Base-by-base conservation (phyloP, 192 early-diverging fungal species). In the Podila clonocystis region DNA sequence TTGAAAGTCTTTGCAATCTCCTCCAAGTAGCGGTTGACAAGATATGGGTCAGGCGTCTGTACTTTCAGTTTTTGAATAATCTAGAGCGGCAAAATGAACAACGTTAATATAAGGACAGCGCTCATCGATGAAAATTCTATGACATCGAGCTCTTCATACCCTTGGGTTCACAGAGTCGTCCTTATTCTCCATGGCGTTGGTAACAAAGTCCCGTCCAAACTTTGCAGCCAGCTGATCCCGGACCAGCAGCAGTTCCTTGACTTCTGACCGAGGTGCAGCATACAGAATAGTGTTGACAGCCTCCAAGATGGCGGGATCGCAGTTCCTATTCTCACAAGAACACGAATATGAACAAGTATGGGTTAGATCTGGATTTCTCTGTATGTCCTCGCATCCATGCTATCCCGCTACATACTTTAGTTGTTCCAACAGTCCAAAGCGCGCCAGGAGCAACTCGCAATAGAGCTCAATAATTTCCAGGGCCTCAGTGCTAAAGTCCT, bases 381-480 rank as follows among this genome's bases (percentile, higher is more conserved):
- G 9, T 0, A 24, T 26, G 6, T 22, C 52, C 3, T 22, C 3
- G 52, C 4, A 15, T 45, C 41, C 41, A 15, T 45, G 41, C 41
- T 1, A 45, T 55, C n/a, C 52, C 26, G 9, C 2, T 52, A 22
- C 85, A 12, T 89, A 91, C 90, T 89, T 93, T 75, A 93, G 86
- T 74, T 91, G 89, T 72, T 97, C 95, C 22, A 99, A 58, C 45
- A 99, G 79, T 1, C 94, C 97, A 70, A 94, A 95, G 15, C 97
- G 91, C 8, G 97, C 94, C 38, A 92, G 68, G 20, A 99, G 80
- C 28, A 97, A 82, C 70, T 99, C 97, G 67, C 94, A 95, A 70
- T 94, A 95, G 26, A 97, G 90, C 75, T 97, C 95, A 45, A 98
- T 83, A 41, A 97, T 94, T 78, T 99, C 97, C 85, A 98, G 80